Percentiles rank a stretch among this genome's conserved stretches.
Evolutionary conservation across 2,329 filamentous ascomycete genomes (phyloP).

Genomic region (Aureobasidium sp.): DNA sequence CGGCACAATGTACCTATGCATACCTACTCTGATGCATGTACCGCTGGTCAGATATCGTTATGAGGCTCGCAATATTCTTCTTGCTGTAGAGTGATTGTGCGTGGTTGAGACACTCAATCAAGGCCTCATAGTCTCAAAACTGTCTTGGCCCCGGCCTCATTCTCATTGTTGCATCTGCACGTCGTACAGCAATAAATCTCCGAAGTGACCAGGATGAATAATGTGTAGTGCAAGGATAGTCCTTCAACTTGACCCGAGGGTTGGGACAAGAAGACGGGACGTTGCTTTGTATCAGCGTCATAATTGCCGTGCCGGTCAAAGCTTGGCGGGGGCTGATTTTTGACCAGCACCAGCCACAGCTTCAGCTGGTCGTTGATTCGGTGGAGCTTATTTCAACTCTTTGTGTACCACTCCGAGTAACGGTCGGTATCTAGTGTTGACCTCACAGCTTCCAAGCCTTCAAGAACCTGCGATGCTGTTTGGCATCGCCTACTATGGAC

Average conservation of each 20-base stretch:
- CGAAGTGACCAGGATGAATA: background rate
- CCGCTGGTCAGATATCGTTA: background rate
- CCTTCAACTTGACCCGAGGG: background rate
- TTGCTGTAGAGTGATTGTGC: background rate
- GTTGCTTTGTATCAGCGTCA: slow-evolving; percentile 4
- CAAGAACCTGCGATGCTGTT: background rate
- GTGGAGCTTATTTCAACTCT: background rate
- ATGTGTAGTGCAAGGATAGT: slow-evolving; percentile 1
- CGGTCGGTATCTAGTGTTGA: background rate
- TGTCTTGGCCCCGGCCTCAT: background rate
- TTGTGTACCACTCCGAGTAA: background rate
- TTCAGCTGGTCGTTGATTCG: background rate
- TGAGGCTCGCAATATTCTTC: background rate
- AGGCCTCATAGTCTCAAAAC: background rate
- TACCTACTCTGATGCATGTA: background rate
- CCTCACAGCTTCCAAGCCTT: background rate
- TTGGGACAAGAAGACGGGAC: background rate
- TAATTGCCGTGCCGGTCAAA: background rate
- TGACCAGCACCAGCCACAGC: background rate
- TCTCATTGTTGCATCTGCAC: background rate
- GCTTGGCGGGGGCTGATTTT: background rate
- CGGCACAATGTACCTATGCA: background rate
- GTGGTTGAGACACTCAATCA: background rate
- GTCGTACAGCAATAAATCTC: slow-evolving; percentile 4
- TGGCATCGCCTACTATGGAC: background rate